Evolutionary conservation across 1,139 yeast genomes (phyloP).

Genomic region (Williopsis jadinii): DNA sequence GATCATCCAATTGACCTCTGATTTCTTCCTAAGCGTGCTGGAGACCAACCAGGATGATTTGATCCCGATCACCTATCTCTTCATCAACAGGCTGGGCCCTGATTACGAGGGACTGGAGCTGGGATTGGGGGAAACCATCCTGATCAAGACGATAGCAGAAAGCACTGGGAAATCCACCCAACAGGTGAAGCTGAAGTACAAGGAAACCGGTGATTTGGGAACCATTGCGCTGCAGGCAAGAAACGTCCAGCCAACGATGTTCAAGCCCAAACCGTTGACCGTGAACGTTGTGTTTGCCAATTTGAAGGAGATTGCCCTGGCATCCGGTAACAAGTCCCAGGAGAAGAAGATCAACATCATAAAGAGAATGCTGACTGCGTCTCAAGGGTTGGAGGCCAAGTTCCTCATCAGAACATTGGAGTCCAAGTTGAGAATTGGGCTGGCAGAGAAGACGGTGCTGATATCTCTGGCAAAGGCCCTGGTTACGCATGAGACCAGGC

Average conservation of each 20-base stretch:
- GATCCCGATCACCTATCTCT: conserved; percentile 68
- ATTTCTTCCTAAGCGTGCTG: conserved; percentile 60
- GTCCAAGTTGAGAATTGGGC: conserved; percentile 86
- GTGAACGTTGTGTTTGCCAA: conserved; percentile 67
- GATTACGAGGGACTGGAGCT: conserved; percentile 92
- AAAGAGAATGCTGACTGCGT: conserved; percentile 77
- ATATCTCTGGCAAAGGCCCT: conserved; percentile 82
- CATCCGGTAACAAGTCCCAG: conserved; percentile 85
- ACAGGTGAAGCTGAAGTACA: conserved; percentile 69
- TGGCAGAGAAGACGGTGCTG: conserved; percentile 89
- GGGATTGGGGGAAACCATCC: conserved; percentile 84
- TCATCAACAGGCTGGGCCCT: conserved; percentile 87
- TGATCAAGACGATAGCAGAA: conserved; percentile 84
- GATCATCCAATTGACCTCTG: conserved; percentile 67
- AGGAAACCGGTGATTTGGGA: conserved; percentile 85
- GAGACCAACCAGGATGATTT: conserved; percentile 51
- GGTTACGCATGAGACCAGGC: conserved; percentile 44
- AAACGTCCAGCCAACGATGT: conserved; percentile 85
- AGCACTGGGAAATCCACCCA: conserved; percentile 76
- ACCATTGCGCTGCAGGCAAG: conserved; percentile 80
- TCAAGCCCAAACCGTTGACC: conserved; percentile 78
- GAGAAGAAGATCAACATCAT: conserved; percentile 67
- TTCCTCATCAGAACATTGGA: conserved; percentile 84
- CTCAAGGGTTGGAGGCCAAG: conserved; percentile 86
- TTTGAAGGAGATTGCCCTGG: conserved; percentile 68